Evolutionary conservation across 805 yeast species (phyloP), one percentile per base, ranked within the genome.

Genomic region (Cephaloascus fragrans): DNA sequence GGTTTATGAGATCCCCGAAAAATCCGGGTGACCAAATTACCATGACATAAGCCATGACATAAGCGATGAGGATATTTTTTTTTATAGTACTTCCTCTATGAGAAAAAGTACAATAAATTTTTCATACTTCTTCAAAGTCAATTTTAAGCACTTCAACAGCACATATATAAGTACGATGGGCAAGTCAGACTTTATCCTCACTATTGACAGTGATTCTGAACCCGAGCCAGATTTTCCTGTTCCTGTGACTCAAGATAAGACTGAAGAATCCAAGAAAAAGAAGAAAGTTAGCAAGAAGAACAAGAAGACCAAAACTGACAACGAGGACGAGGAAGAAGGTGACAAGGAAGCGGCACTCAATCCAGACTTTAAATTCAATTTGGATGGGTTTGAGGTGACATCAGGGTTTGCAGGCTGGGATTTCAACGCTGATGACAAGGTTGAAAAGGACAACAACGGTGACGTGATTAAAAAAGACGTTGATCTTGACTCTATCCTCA

Each of bases 401-500:
- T 45, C 67, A 3, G 62, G 62, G 3, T 77, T 80, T 39, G 77
- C 74, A 41, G 96, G 95, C 3, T 88, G 97, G 96, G 87, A 87
- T 48, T 86, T 88, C 53, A 74, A 70, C 32, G 76, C 75, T 39
- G 76, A 72, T 31, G 49, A 47, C n/a, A 52, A 51, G 19, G 51
- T 51, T 4, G 52, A 41, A n/a, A 55, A 53, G 28, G 46, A 43
- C 3, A 44, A 39, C 18, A 38, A 41, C 9, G 39, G 43, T 29
- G 50, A 46, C 17, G 40, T 36, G 3, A 45, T 44, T 6, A 68
- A 53, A 40, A 75, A 72, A 45, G 85, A 80, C 44, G 95, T 87
- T 6, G 96, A 90, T 64, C 69, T 90, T 44, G 96, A 90, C 51
- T 78, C 79, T 12, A 90, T 90, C 39, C 83, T 90, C 48, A 78